Base-by-base conservation (phyloP, 2,329 filamentous ascomycete genomes). In the Capronia americana region DNA sequence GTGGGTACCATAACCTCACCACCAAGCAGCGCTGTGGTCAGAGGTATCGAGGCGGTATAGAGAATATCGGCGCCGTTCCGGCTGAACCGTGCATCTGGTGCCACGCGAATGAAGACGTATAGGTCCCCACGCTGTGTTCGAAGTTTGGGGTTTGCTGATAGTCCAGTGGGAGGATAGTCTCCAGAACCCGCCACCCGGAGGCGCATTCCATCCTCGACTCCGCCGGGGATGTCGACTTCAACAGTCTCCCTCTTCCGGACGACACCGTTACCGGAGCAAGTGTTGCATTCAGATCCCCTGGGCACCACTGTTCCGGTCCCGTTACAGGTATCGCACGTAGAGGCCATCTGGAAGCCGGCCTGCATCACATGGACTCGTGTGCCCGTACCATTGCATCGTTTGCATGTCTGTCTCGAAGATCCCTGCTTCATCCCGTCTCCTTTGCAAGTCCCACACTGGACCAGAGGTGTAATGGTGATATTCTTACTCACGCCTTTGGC, bases 201-300 rank as follows among this genome's bases (percentile, higher is more conserved):
- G 64, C 92, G 88, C 94, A 98, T 98, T 63, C 94, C 93, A 77
- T 99, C 94, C 77, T 98, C 95, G 34, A 99, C 93, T 70, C 95
- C 95, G 24, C 91, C 93, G 1, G 95, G 95, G 54, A 99, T 97
- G 73, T 98, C 93, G 51, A 99, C 86, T 30, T 87, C 90, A 57
- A 99, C 88, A 0, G 91, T 92, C 81, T 92, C 92, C 68, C 88
- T 86, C 74, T 97, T 92, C 72, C 92, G 86, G 41, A 92, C 86
- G 17, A 96, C 93, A 54, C 95, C 95, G 62, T 92, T 88, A 44
- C 95, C 95, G 66, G 84, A 81, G 77, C 95, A 99, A 0, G 87
- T 86, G 65, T 84, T 83, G 79, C 95, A 99, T 75, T 96, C 92
- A 11, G 88, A 90, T 53, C 92, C 92, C 72, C 86, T 87, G 2